Evolutionary conservation across 2,329 filamentous ascomycete species (phyloP), one percentile per base, ranked within the genome.

Genomic region (Albifimbria verrucaria): DNA sequence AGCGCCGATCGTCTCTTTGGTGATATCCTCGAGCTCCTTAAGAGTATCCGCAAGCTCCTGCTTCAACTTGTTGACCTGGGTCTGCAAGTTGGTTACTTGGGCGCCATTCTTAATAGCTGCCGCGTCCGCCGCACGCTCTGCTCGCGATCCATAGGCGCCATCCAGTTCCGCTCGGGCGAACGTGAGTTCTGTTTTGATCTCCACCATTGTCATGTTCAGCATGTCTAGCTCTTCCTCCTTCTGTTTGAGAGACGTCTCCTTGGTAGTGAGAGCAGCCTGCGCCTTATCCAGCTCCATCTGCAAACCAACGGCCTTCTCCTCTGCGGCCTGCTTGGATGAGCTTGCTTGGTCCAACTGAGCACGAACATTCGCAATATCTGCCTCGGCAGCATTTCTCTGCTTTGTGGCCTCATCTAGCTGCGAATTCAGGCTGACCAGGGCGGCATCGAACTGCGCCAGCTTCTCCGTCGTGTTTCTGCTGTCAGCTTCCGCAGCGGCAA

Each of bases 101-200:
- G 61, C 65, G 52, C 71, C 72, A 52, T 69, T 75, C 67, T 81
- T 79, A 59, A 78, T 70, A 45, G 79, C 79, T 1, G 82, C 82
- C 20, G 78, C 77, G 58, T 84, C 81, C 12, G 79, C 78, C 20
- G 82, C 81, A 21, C 82, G 79, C 68, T 85, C 77, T 53, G 79
- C 77, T 54, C 81, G 77, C 53, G 78, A 77, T 53, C 82, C 82
- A 63, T 85, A 84, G 23, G 82, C 82, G 52, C 80, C 80, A 57
- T 86, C 82, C 25, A 86, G 76, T 66, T 86, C 82, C 18, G 82
- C 82, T 62, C 81, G 79, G 49, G 80, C 79, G 60, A 85, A 77
- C 45, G 81, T 83, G 54, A 83, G 72, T 61, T 85, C 82, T 50
- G 81, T 84, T 74, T 85, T 85, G 64, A 82, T 74, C 68, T 84